Evolutionary conservation across 345 rosid genomes (phyloP).

Genomic region (Hibiscus syriacus): DNA sequence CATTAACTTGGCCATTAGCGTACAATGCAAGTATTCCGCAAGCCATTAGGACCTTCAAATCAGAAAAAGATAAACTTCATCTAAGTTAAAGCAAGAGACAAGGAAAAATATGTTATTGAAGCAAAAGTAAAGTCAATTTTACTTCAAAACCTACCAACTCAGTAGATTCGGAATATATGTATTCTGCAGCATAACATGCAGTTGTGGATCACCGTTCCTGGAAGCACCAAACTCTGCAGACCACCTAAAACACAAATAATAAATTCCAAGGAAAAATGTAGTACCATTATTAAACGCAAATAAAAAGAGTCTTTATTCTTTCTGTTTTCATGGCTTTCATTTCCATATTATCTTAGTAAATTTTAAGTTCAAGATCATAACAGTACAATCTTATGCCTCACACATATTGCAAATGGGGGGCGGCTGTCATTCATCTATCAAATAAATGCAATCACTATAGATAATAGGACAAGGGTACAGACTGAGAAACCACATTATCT

Average conservation of each 20-base stretch:
- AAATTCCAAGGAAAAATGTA: background rate
- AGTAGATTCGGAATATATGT: conserved; percentile 77
- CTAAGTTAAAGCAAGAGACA: background rate
- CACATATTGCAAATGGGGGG: background rate
- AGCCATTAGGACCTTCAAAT: background rate
- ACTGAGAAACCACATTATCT: background rate
- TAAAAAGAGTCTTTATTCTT: background rate
- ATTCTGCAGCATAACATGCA: conserved; percentile 84
- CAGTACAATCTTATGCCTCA: background rate
- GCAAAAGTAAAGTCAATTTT: background rate
- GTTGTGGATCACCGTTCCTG: conserved; percentile 58
- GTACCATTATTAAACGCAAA: background rate
- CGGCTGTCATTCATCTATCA: background rate
- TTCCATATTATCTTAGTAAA: background rate
- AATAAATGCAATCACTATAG: too few species aligned
- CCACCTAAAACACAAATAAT: conserved; percentile 54
- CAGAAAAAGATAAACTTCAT: background rate
- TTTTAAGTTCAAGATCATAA: background rate
- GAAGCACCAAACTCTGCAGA: conserved; percentile 74
- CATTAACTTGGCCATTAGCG: background rate
- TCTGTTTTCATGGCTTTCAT: background rate
- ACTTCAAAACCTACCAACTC: conserved; percentile 58
- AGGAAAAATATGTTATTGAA: background rate
- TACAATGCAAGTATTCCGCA: background rate
- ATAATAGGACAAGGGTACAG: too few species aligned